Conservation (phyloP, 108 stramenopile genomes). For the Pseudonitzschia pungens region DNA sequence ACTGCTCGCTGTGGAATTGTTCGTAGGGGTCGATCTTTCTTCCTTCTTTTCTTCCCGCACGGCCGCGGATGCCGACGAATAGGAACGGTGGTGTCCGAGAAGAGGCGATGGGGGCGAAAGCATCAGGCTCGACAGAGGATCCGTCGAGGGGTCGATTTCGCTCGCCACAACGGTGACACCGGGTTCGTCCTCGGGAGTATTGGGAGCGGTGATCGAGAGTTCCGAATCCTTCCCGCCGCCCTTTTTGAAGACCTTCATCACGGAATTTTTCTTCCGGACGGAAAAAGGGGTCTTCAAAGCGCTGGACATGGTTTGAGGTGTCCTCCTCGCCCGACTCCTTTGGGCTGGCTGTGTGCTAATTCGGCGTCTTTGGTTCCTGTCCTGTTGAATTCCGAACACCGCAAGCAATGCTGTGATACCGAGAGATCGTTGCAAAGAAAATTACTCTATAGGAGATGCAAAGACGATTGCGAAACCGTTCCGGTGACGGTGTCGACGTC, state of each 20-base stretch:
- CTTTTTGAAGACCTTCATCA: conserved; percentile 21
- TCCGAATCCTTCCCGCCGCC: not conserved
- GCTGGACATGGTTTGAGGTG: not conserved
- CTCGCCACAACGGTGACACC: conserved; percentile 16
- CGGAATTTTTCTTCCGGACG: not conserved
- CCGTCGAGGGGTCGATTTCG: conserved; percentile 9
- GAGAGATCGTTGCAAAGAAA: too few relatives aligned
- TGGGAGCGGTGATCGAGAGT: conserved; percentile 8
- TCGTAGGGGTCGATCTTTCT: not conserved
- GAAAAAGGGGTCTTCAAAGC: conserved; percentile 4
- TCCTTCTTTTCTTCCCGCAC: conserved; percentile 13
- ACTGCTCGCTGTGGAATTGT: not conserved
- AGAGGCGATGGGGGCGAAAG: not conserved
- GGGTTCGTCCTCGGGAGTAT: conserved; percentile 16
- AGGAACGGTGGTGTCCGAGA: not conserved
- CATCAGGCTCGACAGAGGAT: not conserved
- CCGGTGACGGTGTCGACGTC: too few relatives aligned
- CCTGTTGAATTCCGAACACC: too few relatives aligned
- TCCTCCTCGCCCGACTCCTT: too few relatives aligned
- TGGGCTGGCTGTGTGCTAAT: too few relatives aligned
- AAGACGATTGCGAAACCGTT: too few relatives aligned
- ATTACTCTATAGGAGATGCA: too few relatives aligned
- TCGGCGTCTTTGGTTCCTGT: too few relatives aligned
- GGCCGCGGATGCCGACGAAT: not conserved
- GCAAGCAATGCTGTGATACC: too few relatives aligned